Percentiles rank a stretch among this genome's conserved stretches.
These are phyloP conservation scores for Hypoxylon cercidicola DNA, from an alignment of 495 filamentous ascomycete genomes.

Conservation along the genomic window DNA sequence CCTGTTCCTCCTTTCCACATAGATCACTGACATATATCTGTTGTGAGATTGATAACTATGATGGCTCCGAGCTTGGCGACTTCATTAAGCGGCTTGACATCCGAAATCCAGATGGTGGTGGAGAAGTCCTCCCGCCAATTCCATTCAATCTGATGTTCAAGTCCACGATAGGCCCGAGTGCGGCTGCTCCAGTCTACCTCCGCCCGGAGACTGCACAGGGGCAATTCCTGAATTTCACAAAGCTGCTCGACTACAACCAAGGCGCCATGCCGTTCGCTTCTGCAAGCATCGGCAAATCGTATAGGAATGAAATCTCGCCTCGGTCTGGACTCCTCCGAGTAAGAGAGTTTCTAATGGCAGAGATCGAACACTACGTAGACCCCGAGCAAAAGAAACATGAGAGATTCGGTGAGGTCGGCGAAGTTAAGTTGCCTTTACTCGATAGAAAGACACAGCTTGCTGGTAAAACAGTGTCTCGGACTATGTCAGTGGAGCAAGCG, in stretches of 20 bases:
- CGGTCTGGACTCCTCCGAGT: conserved; percentile 73
- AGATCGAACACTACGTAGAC: too few species aligned
- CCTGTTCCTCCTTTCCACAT: conserved; percentile 59
- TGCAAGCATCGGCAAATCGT: conserved; percentile 80
- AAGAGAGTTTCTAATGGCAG: conserved; percentile 80
- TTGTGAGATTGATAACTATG: too few species aligned
- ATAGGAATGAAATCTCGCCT: conserved; percentile 79
- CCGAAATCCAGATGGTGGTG: conserved; percentile 18
- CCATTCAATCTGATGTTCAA: conserved; percentile 82
- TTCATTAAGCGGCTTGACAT: too few species aligned
- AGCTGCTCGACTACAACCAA: too few species aligned
- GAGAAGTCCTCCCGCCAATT: conserved; percentile 69
- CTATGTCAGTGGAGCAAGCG: too few species aligned
- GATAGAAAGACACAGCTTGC: too few species aligned
- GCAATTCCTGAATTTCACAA: too few species aligned
- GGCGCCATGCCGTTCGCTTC: conserved; percentile 27
- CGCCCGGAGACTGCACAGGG: conserved; percentile 71
- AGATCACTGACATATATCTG: conserved; percentile 67
- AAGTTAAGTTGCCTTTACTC: too few species aligned
- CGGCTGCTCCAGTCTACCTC: conserved; percentile 70
- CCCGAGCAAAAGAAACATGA: too few species aligned
- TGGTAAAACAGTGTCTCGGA: too few species aligned
- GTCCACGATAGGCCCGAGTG: conserved; percentile 74
- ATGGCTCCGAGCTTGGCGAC: too few species aligned
- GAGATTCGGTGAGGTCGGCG: too few species aligned